These are phyloP conservation scores for Pseudozyma sp. DNA, from an alignment of 1,284 basidiomycete species.

Conservation along the genomic window DNA sequence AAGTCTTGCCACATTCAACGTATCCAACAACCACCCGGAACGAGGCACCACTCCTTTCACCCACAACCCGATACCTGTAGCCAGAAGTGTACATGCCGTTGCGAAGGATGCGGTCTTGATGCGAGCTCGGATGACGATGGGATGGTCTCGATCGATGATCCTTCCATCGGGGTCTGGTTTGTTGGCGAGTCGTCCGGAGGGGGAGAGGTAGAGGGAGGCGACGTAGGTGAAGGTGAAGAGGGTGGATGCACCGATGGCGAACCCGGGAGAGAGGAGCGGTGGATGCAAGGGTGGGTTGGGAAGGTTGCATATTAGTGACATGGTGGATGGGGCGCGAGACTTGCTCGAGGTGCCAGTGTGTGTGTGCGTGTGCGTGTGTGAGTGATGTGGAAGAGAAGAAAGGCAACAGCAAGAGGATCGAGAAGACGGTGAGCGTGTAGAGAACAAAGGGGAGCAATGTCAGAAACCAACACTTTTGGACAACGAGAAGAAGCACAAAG, in stretches of 20 bases:
- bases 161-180: conserved; percentile 25
- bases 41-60: conserved; percentile 11
- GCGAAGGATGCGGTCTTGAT: conserved; percentile 44
- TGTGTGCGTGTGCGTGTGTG: neutral
- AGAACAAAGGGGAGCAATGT: conserved; percentile 21
- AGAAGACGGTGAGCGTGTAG: neutral
- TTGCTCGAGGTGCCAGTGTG: neutral
- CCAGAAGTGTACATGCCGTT: conserved; percentile 19
- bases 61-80: conserved; percentile 29
- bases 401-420: neutral
- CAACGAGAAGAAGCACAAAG: neutral
- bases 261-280: conserved; percentile 23
- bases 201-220: conserved; percentile 71
- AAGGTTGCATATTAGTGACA: conserved; percentile 35
- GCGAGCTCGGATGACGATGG: conserved; percentile 42
- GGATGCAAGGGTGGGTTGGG: conserved; percentile 7
- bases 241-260: conserved; percentile 34
- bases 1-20: neutral
- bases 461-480: neutral
- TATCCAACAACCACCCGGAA: conserved; percentile 19
- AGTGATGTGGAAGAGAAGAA: neutral
- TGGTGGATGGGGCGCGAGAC: neutral
- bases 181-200: conserved; percentile 37
- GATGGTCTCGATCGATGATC: conserved; percentile 48
- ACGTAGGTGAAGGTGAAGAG: conserved; percentile 71